A percentile compares a stretch with the other conserved stretches of the same genome.
phyloP scores from a whole-genome alignment of 169 alveolate genomes.

The Plasmodium sp. region DNA sequence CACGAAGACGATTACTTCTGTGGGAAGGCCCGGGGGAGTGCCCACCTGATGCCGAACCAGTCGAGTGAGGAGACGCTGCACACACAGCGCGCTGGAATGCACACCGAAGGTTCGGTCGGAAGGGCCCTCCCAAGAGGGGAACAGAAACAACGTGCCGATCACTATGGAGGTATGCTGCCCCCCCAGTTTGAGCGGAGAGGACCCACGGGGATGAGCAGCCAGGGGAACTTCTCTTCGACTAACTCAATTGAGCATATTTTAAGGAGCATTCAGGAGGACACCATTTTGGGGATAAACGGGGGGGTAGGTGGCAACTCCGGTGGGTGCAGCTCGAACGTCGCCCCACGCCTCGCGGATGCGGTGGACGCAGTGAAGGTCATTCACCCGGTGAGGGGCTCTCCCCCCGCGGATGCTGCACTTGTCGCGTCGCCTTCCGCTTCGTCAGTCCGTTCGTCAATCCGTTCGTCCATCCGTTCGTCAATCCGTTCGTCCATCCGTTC shows the following conservation, averaged over 20 bases:
- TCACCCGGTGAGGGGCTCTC: background rate
- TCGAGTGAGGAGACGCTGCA: background rate
- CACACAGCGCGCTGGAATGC: background rate
- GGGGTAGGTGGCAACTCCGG: background rate
- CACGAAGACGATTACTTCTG: background rate
- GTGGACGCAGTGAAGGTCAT: background rate
- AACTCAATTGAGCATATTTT: conserved; percentile 13
- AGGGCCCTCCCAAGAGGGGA: background rate
- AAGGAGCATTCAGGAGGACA: conserved; percentile 16
- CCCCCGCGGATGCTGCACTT: background rate
- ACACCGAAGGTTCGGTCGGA: background rate
- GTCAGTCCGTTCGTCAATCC: no score
- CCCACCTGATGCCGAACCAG: background rate
- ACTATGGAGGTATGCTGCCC: background rate
- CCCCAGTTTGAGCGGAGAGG: background rate
- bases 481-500: no score
- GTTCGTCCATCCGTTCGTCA: no score
- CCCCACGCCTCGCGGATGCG: background rate
- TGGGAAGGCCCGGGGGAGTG: background rate
- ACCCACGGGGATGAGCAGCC: background rate
- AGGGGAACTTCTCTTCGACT: background rate
- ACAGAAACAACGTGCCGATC: background rate
- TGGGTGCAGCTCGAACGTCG: background rate
- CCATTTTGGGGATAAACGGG: background rate
- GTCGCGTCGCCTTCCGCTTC: no score